These are phyloP conservation scores for Leishmania braziliensis DNA, from an alignment of 208 protist species.

Conservation along the genomic window DNA sequence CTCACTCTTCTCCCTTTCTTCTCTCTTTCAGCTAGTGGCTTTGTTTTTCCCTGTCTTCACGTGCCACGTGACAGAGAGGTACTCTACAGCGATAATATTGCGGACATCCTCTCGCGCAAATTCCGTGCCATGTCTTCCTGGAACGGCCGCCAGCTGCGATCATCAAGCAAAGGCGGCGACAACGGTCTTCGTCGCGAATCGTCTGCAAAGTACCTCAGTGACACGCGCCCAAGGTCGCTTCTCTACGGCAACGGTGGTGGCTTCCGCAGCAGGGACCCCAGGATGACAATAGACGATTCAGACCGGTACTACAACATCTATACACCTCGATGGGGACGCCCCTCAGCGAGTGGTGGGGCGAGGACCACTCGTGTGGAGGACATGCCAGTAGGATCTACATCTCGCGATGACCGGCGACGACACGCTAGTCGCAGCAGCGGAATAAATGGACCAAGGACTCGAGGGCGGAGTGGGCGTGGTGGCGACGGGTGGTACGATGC, in stretches of 20 bases:
- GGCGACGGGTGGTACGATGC: background rate
- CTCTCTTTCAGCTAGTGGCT: conserved; percentile 3
- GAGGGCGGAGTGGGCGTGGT: background rate
- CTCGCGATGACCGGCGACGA: background rate
- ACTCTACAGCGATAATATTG: background rate
- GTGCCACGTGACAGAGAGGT: background rate
- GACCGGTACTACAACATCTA: background rate
- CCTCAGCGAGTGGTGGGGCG: background rate
- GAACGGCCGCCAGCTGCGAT: conserved; percentile 6
- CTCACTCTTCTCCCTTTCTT: conserved; percentile 7
- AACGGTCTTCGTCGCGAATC: background rate
- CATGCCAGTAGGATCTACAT: background rate
- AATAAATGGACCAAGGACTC: background rate
- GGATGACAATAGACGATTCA: background rate
- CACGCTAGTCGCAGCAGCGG: background rate
- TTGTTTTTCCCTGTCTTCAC: background rate
- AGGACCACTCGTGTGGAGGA: background rate
- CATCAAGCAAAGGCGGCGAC: background rate
- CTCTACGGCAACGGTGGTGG: conserved; percentile 10
- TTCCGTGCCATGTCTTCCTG: conserved; percentile 30
- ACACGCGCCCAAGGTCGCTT: background rate
- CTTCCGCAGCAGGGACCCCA: background rate
- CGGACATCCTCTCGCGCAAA: conserved; percentile 19
- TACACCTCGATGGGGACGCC: background rate
- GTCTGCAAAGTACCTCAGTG: background rate